phyloP scores from a whole-genome alignment of 2,329 filamentous ascomycete species.

The Pseudogymnoascus sp. region DNA sequence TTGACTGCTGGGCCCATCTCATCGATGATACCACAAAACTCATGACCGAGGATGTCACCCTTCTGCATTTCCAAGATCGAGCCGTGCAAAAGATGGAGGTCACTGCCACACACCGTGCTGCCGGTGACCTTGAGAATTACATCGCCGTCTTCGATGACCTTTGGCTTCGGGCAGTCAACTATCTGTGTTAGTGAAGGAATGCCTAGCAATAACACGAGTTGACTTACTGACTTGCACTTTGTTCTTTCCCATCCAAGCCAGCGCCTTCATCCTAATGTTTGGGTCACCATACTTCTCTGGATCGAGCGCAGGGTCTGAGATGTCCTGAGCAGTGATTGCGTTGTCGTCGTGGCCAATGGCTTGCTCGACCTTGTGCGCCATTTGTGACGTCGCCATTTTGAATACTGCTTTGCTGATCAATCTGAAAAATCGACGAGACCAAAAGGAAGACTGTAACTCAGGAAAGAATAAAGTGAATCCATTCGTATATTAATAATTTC shows the following conservation, averaged over 20 bases:
- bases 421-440: neutral
- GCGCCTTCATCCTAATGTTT: conserved; percentile 67
- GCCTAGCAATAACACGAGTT: neutral
- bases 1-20: conserved; percentile 42
- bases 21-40: conserved; percentile 45
- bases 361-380: conserved; percentile 58
- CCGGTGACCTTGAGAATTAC: conserved; percentile 69
- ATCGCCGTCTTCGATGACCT: conserved; percentile 64
- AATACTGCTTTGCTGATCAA: neutral
- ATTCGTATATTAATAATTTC: neutral
- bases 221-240: conserved; percentile 58
- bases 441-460: neutral
- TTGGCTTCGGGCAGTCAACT: conserved; percentile 63
- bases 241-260: conserved; percentile 79
- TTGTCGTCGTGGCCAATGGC: conserved; percentile 54
- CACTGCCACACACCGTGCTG: conserved; percentile 31
- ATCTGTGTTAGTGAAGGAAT: neutral
- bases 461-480: neutral
- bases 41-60: conserved; percentile 47
- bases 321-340: conserved; percentile 61
- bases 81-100: conserved; percentile 32
- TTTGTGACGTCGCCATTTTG: conserved; percentile 33
- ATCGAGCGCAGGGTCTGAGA: conserved; percentile 54
- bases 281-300: conserved; percentile 42
- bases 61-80: conserved; percentile 40